phyloP scores from a whole-genome alignment of 2,329 filamentous ascomycete species.

The Phaeoacremonium minimum region DNA sequence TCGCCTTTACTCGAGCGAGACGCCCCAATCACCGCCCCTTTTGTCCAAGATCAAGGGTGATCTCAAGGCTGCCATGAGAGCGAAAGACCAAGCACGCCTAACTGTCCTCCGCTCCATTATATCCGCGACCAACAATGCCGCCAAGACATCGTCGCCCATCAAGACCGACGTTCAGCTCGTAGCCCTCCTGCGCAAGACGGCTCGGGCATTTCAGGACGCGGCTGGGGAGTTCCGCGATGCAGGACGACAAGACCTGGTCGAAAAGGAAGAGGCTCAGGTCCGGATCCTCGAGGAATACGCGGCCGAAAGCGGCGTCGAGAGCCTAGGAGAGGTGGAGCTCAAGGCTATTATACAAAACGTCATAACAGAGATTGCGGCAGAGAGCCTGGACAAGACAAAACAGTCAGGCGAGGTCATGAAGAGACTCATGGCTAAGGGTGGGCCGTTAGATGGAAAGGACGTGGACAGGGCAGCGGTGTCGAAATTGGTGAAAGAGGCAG shows the following conservation, averaged over 20 bases:
- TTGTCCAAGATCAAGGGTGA: constrained; percentile 53
- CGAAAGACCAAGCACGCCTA: constrained; percentile 61
- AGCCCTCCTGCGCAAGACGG: constrained; percentile 60
- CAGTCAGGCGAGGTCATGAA: constrained; percentile 61
- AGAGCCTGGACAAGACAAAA: constrained; percentile 38
- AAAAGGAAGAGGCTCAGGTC: constrained; percentile 66
- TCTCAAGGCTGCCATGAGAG: constrained; percentile 62
- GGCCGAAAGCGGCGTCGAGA: constrained; percentile 53
- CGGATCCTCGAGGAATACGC: constrained; percentile 63
- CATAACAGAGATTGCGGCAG: constrained; percentile 44
- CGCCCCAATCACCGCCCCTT: constrained; percentile 36
- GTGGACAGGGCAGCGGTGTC: constrained; percentile 60
- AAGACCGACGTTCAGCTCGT: constrained; percentile 67
- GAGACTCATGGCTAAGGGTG: constrained; percentile 45
- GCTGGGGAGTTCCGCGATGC: constrained; percentile 59
- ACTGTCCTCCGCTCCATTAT: constrained; percentile 66
- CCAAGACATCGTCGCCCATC: constrained; percentile 68
- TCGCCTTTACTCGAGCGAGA: constrained; percentile 26
- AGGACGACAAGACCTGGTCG: constrained; percentile 62
- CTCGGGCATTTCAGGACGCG: constrained; percentile 53
- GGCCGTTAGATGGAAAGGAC: constrained; percentile 55
- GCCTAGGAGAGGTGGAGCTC: constrained; percentile 55
- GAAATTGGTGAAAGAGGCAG: constrained; percentile 53
- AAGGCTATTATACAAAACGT: constrained; percentile 44
- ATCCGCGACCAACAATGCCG: constrained; percentile 68